A percentile compares a stretch with the other conserved stretches of the same genome.
phyloP scores from a whole-genome alignment of 2,329 filamentous ascomycete genomes.

The Trichophyton equinum region DNA sequence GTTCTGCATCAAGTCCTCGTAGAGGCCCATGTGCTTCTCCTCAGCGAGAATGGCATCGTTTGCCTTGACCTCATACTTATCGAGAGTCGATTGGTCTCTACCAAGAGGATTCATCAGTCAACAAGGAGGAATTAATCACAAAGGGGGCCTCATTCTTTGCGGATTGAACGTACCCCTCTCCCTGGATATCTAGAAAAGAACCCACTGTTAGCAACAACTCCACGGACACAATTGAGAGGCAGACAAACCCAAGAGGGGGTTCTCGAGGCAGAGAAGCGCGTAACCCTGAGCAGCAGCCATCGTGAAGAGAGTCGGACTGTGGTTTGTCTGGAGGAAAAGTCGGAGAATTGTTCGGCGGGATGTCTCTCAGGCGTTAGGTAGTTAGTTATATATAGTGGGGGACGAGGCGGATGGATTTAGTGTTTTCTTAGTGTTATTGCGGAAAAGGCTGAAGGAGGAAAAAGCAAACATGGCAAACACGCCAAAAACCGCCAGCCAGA shows the following conservation, averaged over 20 bases:
- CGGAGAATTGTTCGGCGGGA: slow-evolving; percentile 3
- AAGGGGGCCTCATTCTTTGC: neutral
- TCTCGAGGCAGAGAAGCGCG: slow-evolving; percentile 86
- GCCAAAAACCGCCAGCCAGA: neutral
- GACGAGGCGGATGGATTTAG: neutral
- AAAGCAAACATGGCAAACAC: neutral
- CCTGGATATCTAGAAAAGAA: slow-evolving; percentile 66
- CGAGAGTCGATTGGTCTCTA: slow-evolving; percentile 70
- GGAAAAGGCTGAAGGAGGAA: neutral
- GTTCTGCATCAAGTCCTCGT: slow-evolving; percentile 87
- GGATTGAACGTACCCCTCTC: slow-evolving; percentile 45
- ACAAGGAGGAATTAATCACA: slow-evolving; percentile 6
- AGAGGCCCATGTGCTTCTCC: slow-evolving; percentile 76
- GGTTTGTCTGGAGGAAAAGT: slow-evolving; percentile 7
- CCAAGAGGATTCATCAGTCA: slow-evolving; percentile 16
- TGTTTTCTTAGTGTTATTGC: neutral
- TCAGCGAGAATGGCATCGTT: slow-evolving; percentile 97
- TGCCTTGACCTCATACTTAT: slow-evolving; percentile 86
- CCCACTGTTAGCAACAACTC: slow-evolving; percentile 15
- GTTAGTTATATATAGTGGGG: neutral
- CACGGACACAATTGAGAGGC: neutral
- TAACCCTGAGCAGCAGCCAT: slow-evolving; percentile 73
- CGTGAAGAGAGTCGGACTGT: slow-evolving; percentile 15
- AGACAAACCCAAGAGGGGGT: slow-evolving; percentile 76
- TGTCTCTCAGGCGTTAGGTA: neutral